Evolutionary conservation across 805 yeast species (phyloP), one percentile per base, ranked within the genome.

Genomic region (Yarrowia deformans): DNA sequence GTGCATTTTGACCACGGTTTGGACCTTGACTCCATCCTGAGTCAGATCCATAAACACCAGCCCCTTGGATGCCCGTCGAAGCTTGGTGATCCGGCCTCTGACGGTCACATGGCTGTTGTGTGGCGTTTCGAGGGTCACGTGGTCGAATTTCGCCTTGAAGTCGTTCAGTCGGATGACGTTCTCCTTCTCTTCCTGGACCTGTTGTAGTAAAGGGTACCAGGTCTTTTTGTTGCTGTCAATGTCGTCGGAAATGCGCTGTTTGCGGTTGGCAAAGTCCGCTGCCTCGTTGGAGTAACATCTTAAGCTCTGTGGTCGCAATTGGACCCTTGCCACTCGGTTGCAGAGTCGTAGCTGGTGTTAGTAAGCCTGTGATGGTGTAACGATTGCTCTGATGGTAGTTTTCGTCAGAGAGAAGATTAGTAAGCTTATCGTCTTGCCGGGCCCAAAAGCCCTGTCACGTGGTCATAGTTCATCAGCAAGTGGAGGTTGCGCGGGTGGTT

Each of bases 11-110:
- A 87, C 84, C 73, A 89, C 87, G 0, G 90, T 73, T 75, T 91
- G 97, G 2, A 91, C 77, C 72, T 81, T 82, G 0, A 70, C 61
- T 46, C 78, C 82, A 73, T 90, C 94, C 73, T 90, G 94, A 0
- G 80, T 74, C 1, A 91, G 49, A 75, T 91, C 97, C 32, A 91
- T 73, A 73, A 91, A 91, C 49, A 84, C 78, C 79, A 91, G 83
- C 0, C 88, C 89, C 72, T 84, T 88, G 0, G 96, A 92, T 0
- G 93, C 82, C 66, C 81, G 83, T 46, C 97, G 77, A 0, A 91
- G 82, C 23, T 85, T 80, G 1, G 68, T 69, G 8, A 91, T 82
- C 67, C 88, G 84, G 0, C 97, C 97, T 71, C 86, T 84, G 9
- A 84, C 71, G 6, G 74, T 72, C 42, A 73, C 67, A 32, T 58